Conservation (phyloP, 305 asterid species). For the Fraxinus nigra region DNA sequence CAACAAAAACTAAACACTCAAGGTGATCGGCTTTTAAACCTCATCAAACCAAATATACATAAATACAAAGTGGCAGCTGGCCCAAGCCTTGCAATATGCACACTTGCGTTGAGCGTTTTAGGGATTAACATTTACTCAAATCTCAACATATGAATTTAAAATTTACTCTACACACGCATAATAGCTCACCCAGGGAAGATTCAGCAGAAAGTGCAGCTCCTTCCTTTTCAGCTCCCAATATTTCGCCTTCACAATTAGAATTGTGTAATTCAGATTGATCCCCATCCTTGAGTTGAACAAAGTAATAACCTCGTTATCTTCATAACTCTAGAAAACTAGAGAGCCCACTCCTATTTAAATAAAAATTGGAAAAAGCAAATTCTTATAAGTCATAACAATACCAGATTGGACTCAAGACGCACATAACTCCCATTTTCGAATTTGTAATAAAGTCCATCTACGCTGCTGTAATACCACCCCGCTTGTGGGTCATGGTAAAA, state of each 20-base stretch:
- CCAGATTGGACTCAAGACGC: slow-evolving; percentile 54
- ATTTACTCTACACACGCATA: slow-evolving; percentile 11
- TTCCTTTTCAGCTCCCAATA: slow-evolving; percentile 29
- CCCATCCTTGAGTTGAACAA: slow-evolving; percentile 32
- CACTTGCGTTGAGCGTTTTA: not conserved
- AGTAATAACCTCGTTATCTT: slow-evolving; percentile 1
- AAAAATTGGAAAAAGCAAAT: not conserved
- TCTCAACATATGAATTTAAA: not conserved
- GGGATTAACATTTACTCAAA: not conserved
- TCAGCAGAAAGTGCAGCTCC: slow-evolving; percentile 26
- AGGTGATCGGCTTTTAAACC: not conserved
- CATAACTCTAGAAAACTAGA: not conserved
- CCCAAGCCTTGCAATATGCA: not conserved
- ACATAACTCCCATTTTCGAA: slow-evolving; percentile 85
- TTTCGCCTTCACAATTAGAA: slow-evolving; percentile 26
- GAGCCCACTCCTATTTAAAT: not conserved
- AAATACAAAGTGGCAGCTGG: not conserved
- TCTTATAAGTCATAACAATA: slow-evolving; percentile 14
- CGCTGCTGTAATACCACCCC: slow-evolving; percentile 84
- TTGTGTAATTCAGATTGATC: slow-evolving; percentile 32
- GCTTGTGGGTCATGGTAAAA: slow-evolving; percentile 83
- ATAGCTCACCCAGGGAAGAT: slow-evolving; percentile 37
- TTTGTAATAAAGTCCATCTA: slow-evolving; percentile 77
- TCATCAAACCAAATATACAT: not conserved
- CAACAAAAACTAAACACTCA: not conserved